Conservation (phyloP, 805 yeast species). For the Scheffersomyces lignosus region DNA sequence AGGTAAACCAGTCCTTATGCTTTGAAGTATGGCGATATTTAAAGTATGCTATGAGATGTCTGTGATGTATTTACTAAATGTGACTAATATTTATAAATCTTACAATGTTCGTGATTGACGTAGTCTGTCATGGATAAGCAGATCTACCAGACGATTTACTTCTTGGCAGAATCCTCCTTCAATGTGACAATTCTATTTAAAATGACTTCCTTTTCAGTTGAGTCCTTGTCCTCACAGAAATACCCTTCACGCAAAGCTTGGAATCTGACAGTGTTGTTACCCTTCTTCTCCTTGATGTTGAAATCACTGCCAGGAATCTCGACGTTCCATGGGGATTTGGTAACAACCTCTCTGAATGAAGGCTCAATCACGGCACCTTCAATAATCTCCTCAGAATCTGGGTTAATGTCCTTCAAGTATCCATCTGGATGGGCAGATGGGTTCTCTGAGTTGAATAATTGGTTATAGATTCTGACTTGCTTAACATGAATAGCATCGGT, state of each 20-base stretch:
- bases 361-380: constrained; percentile 71
- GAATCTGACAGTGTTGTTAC: constrained; percentile 85
- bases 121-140: no score
- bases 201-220: constrained; percentile 59
- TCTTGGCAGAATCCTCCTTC: constrained; percentile 73
- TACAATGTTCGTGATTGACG: no score
- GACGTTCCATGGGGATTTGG: constrained; percentile 74
- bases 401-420: constrained; percentile 78
- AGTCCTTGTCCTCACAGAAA: constrained; percentile 85
- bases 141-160: constrained; percentile 9
- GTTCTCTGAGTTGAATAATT: constrained; percentile 85
- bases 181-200: constrained; percentile 91
- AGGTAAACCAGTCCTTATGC: no score
- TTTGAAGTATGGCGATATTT: no score
- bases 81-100: no score
- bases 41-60: no score
- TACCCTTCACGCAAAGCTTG: constrained; percentile 97
- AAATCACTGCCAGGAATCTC: constrained; percentile 61
- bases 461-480: constrained; percentile 86
- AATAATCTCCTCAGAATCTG: constrained; percentile 69
- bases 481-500: constrained; percentile 53
- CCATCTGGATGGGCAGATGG: constrained; percentile 90
- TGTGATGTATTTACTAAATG: no score
- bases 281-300: constrained; percentile 65
- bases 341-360: constrained; percentile 65